phyloP scores from a whole-genome alignment of 352 stramenopile species.

The Globisporangium splendens region DNA sequence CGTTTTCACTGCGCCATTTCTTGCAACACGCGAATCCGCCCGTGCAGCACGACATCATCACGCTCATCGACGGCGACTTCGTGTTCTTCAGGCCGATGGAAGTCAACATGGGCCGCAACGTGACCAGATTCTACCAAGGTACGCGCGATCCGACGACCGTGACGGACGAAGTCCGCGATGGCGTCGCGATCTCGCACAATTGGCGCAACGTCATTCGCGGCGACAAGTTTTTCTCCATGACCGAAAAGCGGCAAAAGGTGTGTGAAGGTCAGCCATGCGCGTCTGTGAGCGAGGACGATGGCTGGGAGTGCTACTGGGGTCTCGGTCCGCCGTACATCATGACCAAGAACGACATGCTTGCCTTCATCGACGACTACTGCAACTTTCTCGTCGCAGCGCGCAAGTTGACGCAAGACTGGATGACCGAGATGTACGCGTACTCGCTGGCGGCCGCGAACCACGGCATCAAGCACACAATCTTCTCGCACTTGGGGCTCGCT shows the following conservation, averaged over 20 bases:
- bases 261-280: background rate
- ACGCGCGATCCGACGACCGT: conserved; percentile 11
- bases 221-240: conserved; percentile 20
- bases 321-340: conserved; percentile 36
- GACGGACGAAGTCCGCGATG: conserved; percentile 16
- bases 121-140: conserved; percentile 18
- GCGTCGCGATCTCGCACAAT: conserved; percentile 17
- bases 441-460: conserved; percentile 22
- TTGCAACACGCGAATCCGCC: conserved; percentile 33
- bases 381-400: conserved; percentile 17
- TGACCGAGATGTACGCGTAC: conserved; percentile 32
- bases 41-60: conserved; percentile 25
- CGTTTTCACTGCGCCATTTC: conserved; percentile 45
- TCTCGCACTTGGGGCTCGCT: conserved; percentile 20
- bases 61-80: conserved; percentile 4
- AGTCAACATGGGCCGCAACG: conserved; percentile 12
- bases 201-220: conserved; percentile 7
- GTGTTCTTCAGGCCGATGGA: conserved; percentile 16
- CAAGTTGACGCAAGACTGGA: conserved; percentile 20
- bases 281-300: conserved; percentile 13
- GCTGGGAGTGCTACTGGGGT: conserved; percentile 21
- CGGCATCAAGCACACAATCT: conserved; percentile 27
- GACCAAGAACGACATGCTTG: conserved; percentile 19
- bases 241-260: background rate
- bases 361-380: conserved; percentile 28